Conservation (phyloP, 2,329 filamentous ascomycete genomes). For the Alternaria atra region DNA sequence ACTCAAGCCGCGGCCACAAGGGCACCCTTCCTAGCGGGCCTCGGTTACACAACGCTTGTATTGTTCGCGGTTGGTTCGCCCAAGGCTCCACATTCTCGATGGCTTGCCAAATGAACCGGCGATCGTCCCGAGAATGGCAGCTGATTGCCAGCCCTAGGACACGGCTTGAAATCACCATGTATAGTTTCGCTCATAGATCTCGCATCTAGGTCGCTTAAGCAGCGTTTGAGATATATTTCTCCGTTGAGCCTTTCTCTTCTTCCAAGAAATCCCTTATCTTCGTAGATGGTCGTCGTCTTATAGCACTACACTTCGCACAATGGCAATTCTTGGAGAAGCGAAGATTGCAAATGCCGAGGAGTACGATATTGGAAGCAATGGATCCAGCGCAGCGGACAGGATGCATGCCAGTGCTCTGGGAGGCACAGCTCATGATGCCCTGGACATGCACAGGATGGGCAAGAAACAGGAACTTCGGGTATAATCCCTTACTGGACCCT, state of each 20-base stretch:
- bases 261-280: not conserved
- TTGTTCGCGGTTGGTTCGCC: not conserved
- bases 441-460: constrained; percentile 36
- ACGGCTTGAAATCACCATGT: not conserved
- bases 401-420: constrained; percentile 18
- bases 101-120: not conserved
- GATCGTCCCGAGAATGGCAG: not conserved
- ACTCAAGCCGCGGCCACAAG: not conserved
- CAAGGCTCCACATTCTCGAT: not conserved
- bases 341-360: constrained; percentile 22
- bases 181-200: not conserved
- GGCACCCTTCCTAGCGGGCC: not conserved
- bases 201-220: not conserved
- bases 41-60: not conserved
- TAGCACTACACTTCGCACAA: not conserved
- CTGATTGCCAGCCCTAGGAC: not conserved
- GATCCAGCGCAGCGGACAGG: constrained; percentile 3
- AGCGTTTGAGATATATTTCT: not conserved
- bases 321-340: constrained; percentile 7
- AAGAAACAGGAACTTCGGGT: constrained; percentile 33
- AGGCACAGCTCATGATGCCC: constrained; percentile 24
- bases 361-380: constrained; percentile 17
- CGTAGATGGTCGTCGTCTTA: not conserved
- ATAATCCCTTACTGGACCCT: not conserved
- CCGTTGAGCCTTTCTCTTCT: not conserved